These are phyloP conservation scores for Pseudonitzschia delicatissima DNA, from an alignment of 108 stramenopile species.

Conservation along the genomic window DNA sequence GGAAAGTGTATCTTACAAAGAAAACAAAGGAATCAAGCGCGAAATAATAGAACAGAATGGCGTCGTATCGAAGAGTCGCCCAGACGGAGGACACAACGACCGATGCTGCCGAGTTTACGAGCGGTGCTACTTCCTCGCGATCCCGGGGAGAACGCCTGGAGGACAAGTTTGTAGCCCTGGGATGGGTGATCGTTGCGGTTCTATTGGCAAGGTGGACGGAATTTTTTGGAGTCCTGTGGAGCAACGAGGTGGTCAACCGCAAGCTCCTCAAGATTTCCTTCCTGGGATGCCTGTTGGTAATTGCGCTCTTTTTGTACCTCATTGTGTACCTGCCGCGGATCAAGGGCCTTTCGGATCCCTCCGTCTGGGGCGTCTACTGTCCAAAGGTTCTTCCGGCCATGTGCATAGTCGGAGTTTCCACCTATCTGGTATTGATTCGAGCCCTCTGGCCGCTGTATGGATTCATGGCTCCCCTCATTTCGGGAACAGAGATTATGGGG, in stretches of 20 bases:
- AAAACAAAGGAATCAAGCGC: too few relatives aligned
- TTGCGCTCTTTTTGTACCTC: conserved; percentile 48
- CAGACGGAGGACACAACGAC: background rate
- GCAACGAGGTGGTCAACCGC: conserved; percentile 40
- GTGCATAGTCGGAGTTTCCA: conserved; percentile 53
- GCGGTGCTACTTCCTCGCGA: background rate
- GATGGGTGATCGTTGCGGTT: conserved; percentile 59
- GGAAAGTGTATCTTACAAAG: too few relatives aligned
- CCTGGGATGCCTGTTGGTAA: conserved; percentile 29
- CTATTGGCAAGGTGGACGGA: conserved; percentile 49
- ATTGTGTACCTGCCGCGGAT: conserved; percentile 57
- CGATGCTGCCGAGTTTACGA: background rate
- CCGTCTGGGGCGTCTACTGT: conserved; percentile 85
- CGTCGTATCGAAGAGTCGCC: conserved; percentile 19
- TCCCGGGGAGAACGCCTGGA: conserved; percentile 21
- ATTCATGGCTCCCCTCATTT: conserved; percentile 80
- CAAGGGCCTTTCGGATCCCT: conserved; percentile 47
- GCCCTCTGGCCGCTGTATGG: conserved; percentile 87
- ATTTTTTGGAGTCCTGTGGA: conserved; percentile 43
- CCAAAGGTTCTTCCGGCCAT: conserved; percentile 87
- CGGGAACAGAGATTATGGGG: conserved; percentile 74
- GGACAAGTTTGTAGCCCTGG: conserved; percentile 39
- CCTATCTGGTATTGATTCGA: conserved; percentile 64
- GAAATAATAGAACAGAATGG: too few relatives aligned
- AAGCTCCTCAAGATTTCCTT: conserved; percentile 41